Percentiles rank a stretch among this genome's conserved stretches.
These are phyloP conservation scores for Linaria vulgaris DNA, from an alignment of 257 asterid genomes.

Conservation along the genomic window DNA sequence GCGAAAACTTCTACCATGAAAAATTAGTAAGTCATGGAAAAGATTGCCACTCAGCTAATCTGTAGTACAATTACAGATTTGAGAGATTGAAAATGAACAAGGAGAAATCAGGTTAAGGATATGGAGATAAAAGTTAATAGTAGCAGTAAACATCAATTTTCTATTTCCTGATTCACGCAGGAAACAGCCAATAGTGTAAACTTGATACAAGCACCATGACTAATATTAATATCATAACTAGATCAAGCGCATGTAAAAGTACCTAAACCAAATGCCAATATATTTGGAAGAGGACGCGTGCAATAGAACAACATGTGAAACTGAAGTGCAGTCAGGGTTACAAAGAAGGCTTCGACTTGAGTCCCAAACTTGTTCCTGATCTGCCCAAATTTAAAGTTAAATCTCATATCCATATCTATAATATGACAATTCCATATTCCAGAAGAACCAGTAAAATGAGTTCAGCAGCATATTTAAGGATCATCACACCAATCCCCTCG, in stretches of 20 bases:
- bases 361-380: constrained; percentile 77
- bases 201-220: no score
- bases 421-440: neutral
- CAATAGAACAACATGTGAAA: constrained; percentile 93
- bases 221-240: constrained; percentile 4
- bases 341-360: constrained; percentile 91
- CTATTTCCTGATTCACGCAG: no score
- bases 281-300: constrained; percentile 94
- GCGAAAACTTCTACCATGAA: neutral
- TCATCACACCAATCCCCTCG: neutral
- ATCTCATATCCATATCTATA: constrained; percentile 25
- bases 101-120: no score
- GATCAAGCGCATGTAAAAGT: constrained; percentile 27
- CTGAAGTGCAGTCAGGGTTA: constrained; percentile 72
- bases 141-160: no score
- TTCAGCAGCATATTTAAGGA: constrained; percentile 1
- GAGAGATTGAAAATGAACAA: no score
- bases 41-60: constrained; percentile 4
- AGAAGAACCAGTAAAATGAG: constrained; percentile 9
- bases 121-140: no score
- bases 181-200: no score
- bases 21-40: constrained; percentile 10
- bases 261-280: constrained; percentile 93
- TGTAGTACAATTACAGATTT: neutral
- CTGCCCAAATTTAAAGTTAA: constrained; percentile 49